These are phyloP conservation scores for Solanum dulcamara DNA, from an alignment of 257 asterid genomes.

Conservation along the genomic window DNA sequence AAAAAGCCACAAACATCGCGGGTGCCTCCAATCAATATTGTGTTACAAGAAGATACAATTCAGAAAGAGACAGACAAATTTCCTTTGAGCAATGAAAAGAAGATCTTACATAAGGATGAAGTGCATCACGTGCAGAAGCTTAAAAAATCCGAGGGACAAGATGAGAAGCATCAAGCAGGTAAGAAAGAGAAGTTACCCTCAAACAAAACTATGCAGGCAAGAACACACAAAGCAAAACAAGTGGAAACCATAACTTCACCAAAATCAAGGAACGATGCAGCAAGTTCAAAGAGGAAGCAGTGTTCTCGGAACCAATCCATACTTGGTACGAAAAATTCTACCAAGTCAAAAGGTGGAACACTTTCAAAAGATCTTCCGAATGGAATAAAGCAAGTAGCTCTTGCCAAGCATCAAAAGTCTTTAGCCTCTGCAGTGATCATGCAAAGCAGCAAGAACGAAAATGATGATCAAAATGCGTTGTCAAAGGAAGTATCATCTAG, in stretches of 20 bases:
- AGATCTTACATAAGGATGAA: constrained; percentile 12
- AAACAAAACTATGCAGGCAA: constrained; percentile 27
- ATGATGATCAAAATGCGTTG: constrained; percentile 8
- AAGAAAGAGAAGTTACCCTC: constrained; percentile 25
- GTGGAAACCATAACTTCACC: constrained; percentile 25
- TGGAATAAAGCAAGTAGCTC: constrained; percentile 1
- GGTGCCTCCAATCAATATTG: constrained; percentile 2
- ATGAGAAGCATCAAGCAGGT: constrained; percentile 21
- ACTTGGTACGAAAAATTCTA: constrained; percentile 15
- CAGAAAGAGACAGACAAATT: constrained; percentile 12
- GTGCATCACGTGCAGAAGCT: constrained; percentile 12
- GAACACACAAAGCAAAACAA: constrained; percentile 22
- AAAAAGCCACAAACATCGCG: constrained; percentile 11
- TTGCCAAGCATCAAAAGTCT: background rate
- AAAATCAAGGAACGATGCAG: constrained; percentile 20
- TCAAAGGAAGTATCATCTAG: constrained; percentile 1
- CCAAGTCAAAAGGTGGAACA: constrained; percentile 15
- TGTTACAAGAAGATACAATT: constrained; percentile 2
- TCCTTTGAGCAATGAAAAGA: constrained; percentile 17
- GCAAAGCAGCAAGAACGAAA: constrained; percentile 7
- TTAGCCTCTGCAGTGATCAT: background rate
- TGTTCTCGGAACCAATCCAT: constrained; percentile 15
- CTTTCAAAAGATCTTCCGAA: constrained; percentile 19
- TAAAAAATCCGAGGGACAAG: constrained; percentile 15
- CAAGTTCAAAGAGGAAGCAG: constrained; percentile 26